Evolutionary conservation across 768 basidiomycete species (phyloP), one percentile per base, ranked within the genome.

Genomic region (Brasilioporus rufonigricans): DNA sequence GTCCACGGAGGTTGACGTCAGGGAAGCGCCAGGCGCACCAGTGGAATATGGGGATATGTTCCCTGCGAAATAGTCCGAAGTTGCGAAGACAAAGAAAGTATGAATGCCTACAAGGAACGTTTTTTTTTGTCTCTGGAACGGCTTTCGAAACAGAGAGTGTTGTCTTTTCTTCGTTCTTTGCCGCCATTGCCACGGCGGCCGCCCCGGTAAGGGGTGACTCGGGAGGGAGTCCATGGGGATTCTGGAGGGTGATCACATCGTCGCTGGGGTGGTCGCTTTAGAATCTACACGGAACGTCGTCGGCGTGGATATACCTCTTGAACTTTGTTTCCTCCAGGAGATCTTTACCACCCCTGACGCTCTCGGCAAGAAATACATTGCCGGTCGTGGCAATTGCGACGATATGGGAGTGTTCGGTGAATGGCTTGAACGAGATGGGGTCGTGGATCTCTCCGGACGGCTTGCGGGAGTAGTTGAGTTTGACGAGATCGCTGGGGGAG

Each of bases 361-460:
- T 96, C 44, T 98, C 97, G 9, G 89, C 87, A 18, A 95, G 78
- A 71, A 90, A 98, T 14, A 98, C 93, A 67, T 97, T 97, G 16
- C 93, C 94, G 1, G 93, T 93, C 0, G 85, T 87, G 7, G 87
- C 86, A 61, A 97, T 85, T 39, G 91, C 90, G 35, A 93, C 91
- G 52, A 99, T 91, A 66, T 98, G 91, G 1, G 96, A 95, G 69
- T 98, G 96, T 58, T 96, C 89, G 66, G 81, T 94, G 79, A 99
- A 97, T 2, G 91, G 89, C 70, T 98, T 98, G 82, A 96, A 99
- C 4, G 93, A 93, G 41, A 99, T 93, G 1, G 97, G 97, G 69
- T 99, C 97, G 68, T 97, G 88, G 13, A 91, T 83, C 70, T 93
- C 89, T 36, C 89, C 89, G 24, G 92, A 84, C 3, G 89, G 76